Conservation (phyloP, 768 basidiomycete species). For the Mycena alexandri region DNA sequence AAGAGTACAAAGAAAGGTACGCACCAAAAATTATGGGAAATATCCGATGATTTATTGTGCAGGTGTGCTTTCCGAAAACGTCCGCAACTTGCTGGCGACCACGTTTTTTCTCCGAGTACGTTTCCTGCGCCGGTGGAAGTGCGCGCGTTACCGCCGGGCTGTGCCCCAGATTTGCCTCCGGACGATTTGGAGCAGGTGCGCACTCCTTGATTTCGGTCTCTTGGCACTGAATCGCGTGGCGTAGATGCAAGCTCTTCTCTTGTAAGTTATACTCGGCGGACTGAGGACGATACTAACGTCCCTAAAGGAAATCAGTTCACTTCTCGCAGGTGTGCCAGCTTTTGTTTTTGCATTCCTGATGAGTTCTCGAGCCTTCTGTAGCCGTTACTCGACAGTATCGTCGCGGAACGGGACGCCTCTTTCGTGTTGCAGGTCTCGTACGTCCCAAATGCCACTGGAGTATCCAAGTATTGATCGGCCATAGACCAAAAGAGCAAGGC, state of each 20-base stretch:
- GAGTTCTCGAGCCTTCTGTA: conserved; percentile 7
- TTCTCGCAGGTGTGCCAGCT: conserved; percentile 53
- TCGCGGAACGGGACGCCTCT: conserved; percentile 62
- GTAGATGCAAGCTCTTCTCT: conserved; percentile 70
- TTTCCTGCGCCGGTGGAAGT: conserved; percentile 59
- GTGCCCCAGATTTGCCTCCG: conserved; percentile 51
- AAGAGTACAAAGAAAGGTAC: conserved; percentile 67
- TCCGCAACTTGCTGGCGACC: conserved; percentile 50
- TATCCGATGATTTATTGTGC: conserved; percentile 6
- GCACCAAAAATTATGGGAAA: background rate
- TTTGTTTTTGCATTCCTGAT: background rate
- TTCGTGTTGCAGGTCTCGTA: conserved; percentile 61
- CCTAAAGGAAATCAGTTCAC: conserved; percentile 57
- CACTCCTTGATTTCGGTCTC: background rate
- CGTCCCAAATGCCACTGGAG: conserved; percentile 28
- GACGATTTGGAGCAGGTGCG: conserved; percentile 64
- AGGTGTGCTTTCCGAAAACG: conserved; percentile 62
- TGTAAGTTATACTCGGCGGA: conserved; percentile 53
- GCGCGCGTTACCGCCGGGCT: conserved; percentile 32
- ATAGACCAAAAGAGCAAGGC: conserved; percentile 61
- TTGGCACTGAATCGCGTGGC: background rate
- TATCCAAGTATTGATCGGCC: background rate
- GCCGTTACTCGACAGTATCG: conserved; percentile 57
- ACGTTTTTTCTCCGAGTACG: conserved; percentile 63
- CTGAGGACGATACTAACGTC: background rate